These are phyloP conservation scores for Saprolegnia diclina DNA, from an alignment of 352 stramenopile genomes.

Conservation along the genomic window DNA sequence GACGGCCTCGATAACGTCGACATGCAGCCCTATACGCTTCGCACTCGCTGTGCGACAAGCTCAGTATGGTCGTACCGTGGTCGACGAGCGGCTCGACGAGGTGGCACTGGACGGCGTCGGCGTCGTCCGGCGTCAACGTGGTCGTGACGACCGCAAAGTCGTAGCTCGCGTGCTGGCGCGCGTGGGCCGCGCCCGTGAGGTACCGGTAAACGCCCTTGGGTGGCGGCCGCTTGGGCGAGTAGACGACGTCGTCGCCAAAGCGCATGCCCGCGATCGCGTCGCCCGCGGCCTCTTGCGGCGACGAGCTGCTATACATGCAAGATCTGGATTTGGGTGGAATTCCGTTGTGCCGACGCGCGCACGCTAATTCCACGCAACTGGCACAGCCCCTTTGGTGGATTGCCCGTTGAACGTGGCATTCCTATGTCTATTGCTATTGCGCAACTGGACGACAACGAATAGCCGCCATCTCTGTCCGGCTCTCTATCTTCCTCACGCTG, in stretches of 20 bases:
- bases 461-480: too few relatives aligned
- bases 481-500: too few relatives aligned
- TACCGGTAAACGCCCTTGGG: conserved; percentile 18
- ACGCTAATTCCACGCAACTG: too few relatives aligned
- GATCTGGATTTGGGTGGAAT: background rate
- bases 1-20: conserved; percentile 80
- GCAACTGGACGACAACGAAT: too few relatives aligned
- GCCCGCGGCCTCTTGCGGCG: background rate
- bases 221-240: background rate
- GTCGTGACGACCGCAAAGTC: conserved; percentile 76
- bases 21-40: conserved; percentile 37
- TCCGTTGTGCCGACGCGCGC: background rate
- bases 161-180: conserved; percentile 31
- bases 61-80: conserved; percentile 36
- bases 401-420: too few relatives aligned
- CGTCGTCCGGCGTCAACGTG: conserved; percentile 31
- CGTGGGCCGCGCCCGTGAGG: conserved; percentile 9
- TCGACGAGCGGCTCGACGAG: conserved; percentile 45
- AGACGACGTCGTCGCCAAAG: background rate
- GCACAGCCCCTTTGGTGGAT: too few relatives aligned
- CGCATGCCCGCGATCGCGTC: conserved; percentile 15
- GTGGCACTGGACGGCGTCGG: conserved; percentile 27
- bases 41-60: background rate
- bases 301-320: conserved; percentile 6
- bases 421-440: too few relatives aligned